phyloP scores from a whole-genome alignment of 164 flowering plant species.

The Magnolia officinalis region DNA sequence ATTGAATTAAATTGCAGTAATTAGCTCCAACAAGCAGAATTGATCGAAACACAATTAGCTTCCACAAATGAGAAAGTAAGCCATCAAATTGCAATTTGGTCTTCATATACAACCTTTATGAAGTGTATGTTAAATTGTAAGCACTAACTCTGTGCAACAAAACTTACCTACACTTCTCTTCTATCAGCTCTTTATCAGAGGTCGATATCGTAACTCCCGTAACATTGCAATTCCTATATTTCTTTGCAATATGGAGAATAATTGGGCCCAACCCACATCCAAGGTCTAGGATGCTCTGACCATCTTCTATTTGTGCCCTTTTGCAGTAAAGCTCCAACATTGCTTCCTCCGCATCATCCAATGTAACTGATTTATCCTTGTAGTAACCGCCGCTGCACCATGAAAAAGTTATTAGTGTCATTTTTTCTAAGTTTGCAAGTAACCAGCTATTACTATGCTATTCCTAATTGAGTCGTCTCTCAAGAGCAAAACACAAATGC shows the following conservation, averaged over 20 bases:
- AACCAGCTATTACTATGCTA: no score
- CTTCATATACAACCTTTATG: no score
- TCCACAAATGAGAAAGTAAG: not conserved
- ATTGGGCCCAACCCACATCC: conserved; percentile 98
- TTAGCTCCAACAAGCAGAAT: no score
- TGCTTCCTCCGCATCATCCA: conserved; percentile 88
- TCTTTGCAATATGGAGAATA: conserved; percentile 67
- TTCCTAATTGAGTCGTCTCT: no score
- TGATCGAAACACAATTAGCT: not conserved
- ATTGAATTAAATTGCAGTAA: no score
- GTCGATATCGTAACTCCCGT: conserved; percentile 86
- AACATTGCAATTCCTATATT: conserved; percentile 57
- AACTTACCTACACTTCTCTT: conserved; percentile 65
- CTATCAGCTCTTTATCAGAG: conserved; percentile 72
- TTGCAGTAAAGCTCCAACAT: conserved; percentile 86
- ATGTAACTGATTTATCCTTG: conserved; percentile 39
- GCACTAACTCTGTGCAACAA: not conserved
- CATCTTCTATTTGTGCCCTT: conserved; percentile 75
- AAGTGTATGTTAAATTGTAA: no score
- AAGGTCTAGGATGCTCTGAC: conserved; percentile 87
- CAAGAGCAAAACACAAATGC: no score
- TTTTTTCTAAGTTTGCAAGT: no score
- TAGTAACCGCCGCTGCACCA: conserved; percentile 77
- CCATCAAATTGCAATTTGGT: no score
- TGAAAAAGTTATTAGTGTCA: no score